phyloP scores from a whole-genome alignment of 192 early-diverging fungal genomes.

The Glomus cerebriforme region DNA sequence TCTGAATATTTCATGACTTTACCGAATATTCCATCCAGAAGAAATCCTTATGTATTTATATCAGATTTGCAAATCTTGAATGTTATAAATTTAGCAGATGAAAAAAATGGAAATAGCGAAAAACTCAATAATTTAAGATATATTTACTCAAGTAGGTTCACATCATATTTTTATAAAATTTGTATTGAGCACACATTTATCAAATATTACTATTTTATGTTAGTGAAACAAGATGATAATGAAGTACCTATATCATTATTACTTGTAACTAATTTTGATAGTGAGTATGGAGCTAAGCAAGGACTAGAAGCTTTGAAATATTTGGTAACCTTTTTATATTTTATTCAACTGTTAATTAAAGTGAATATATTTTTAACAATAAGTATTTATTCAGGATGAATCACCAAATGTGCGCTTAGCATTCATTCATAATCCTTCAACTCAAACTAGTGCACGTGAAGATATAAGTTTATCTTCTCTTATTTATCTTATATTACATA shows the following conservation, averaged over 20 bases:
- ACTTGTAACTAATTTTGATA: constrained; percentile 60
- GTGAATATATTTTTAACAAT: neutral
- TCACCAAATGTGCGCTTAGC: constrained; percentile 45
- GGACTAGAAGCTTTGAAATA: constrained; percentile 53
- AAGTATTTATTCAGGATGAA: constrained; percentile 32
- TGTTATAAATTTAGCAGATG: constrained; percentile 40
- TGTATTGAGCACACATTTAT: neutral
- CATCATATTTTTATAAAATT: neutral
- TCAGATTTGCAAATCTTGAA: constrained; percentile 47
- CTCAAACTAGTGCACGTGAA: neutral
- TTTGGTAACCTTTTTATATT: constrained; percentile 34
- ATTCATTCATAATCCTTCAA: constrained; percentile 55
- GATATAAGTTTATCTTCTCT: neutral
- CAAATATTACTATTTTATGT: neutral
- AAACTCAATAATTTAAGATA: neutral
- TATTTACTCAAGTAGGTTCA: constrained; percentile 5
- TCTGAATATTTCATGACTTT: constrained; percentile 74
- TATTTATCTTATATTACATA: constrained; percentile 18
- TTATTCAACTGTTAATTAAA: neutral
- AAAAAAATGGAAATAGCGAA: neutral
- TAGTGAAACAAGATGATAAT: constrained; percentile 7
- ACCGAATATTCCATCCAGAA: constrained; percentile 56
- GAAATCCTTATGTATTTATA: constrained; percentile 69
- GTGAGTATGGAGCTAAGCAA: constrained; percentile 49
- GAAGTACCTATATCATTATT: constrained; percentile 42